A percentile compares a stretch with the other conserved stretches of the same genome.
Evolutionary conservation across 495 filamentous ascomycete species (phyloP).

Genomic region (Xylaria intraflava): DNA sequence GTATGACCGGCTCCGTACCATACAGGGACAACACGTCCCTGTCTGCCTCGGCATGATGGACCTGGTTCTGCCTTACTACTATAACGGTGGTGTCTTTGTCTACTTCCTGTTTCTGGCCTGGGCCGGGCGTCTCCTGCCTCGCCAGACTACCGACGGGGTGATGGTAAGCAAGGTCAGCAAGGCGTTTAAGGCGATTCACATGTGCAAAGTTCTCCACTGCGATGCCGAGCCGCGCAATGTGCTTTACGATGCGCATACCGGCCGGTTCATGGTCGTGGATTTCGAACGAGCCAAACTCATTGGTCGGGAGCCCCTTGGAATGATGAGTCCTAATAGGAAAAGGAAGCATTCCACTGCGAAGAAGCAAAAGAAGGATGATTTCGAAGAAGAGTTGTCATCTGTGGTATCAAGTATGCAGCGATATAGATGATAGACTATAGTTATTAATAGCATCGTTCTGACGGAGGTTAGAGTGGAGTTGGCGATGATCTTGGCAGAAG

Average conservation of each 20-base stretch:
- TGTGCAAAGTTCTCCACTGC: conserved; percentile 15
- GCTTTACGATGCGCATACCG: conserved; percentile 13
- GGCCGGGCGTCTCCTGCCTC: conserved; percentile 16
- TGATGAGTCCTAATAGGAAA: conserved; percentile 13
- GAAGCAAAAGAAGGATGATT: not conserved
- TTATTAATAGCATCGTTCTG: too few relatives aligned
- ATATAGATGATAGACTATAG: too few relatives aligned
- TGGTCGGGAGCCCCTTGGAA: conserved; percentile 7
- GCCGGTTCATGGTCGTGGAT: conserved; percentile 21
- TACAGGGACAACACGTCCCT: conserved; percentile 34
- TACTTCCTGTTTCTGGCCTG: conserved; percentile 33
- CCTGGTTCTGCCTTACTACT: conserved; percentile 24
- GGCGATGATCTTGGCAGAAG: too few relatives aligned
- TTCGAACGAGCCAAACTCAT: conserved; percentile 18
- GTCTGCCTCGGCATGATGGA: conserved; percentile 32
- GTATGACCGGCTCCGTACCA: conserved; percentile 25
- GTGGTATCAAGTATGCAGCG: not conserved
- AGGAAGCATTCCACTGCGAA: not conserved
- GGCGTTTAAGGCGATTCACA: conserved; percentile 15
- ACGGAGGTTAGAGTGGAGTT: too few relatives aligned
- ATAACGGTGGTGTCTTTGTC: conserved; percentile 19
- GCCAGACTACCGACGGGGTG: not conserved
- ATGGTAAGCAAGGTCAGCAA: conserved; percentile 1
- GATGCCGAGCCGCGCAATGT: conserved; percentile 22
- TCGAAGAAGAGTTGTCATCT: not conserved